Evolutionary conservation across 352 stramenopile genomes (phyloP), one percentile per base, ranked within the genome.

Genomic region (Plasmopara halstedii): DNA sequence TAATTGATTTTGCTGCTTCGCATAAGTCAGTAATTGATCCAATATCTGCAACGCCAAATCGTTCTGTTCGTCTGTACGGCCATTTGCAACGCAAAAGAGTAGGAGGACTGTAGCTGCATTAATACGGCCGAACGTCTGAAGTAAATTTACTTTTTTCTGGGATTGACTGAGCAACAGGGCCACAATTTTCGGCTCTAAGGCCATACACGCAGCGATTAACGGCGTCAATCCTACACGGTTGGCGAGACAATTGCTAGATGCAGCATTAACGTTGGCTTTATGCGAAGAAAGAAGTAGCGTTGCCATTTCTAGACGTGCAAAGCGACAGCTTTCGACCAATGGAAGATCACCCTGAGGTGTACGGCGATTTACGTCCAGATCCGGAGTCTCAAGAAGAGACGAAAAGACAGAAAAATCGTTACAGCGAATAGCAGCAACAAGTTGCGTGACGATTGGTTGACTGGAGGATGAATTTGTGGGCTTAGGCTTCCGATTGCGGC

Each of bases 281-380:
- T 47, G 46, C 0, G 63, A 45, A 0, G 25, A 7, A 8, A 87
- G 35, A 7, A 87, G 53, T 8, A 34, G 26, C 22, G 46, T 33
- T 25, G 57, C 50, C 70, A 83, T 81, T 6, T 68, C 49, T 2
- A 58, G 5, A 6, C 75, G 75, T 13, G 64, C 70, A 22, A 62
- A 87, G 32, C 72, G 65, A 65, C 72, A 82, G 4, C 55, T 56
- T 46, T 87, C 75, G 2, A 83, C 70, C 18, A 85, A 61, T 45
- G 63, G 43, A 7, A 48, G 44, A 23, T 85, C 70, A 23, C 72
- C 64, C 0, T 73, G 43, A 0, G 39, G 43, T 6, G 67, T 68
- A 31, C 53, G 56, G 20, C 52, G 34, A 40, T 83, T 80, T 21
- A 82, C 47, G 25, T 74, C 46, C 29, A 82, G 21, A 2, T 49